phyloP scores from a whole-genome alignment of 257 asterid genomes.

The Penstemon newberryi region DNA sequence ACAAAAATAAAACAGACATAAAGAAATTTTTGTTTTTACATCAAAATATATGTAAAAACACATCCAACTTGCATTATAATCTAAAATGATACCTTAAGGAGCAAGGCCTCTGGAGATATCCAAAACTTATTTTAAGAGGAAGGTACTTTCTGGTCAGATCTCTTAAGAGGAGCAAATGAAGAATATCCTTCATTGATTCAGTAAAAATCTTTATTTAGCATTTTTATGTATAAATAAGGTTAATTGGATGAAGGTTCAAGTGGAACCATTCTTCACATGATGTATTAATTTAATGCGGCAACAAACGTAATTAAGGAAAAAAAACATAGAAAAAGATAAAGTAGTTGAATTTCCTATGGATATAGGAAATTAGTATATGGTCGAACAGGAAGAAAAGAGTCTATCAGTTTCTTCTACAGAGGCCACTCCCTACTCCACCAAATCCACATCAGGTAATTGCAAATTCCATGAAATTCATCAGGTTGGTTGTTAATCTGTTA shows the following conservation, averaged over 20 bases:
- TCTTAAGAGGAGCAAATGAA: not conserved
- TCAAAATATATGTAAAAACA: not conserved
- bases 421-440: no score
- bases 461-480: no score
- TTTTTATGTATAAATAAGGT: not conserved
- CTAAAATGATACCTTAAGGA: not conserved
- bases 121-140: not conserved
- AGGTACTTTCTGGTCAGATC: not conserved
- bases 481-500: no score
- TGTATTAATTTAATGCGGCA: not conserved
- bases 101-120: not conserved
- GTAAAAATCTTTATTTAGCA: not conserved
- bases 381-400: no score
- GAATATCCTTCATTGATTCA: not conserved
- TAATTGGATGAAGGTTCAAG: not conserved
- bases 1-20: not conserved
- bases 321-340: no score
- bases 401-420: no score
- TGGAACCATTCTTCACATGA: not conserved
- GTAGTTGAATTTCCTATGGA: no score
- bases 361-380: no score
- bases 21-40: not conserved
- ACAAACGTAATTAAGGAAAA: not conserved
- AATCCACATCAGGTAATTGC: no score
- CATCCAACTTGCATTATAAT: constrained; percentile 4